These are phyloP conservation scores for Teratosphaeria nubilosa DNA, from an alignment of 2,329 filamentous ascomycete species.

Conservation along the genomic window DNA sequence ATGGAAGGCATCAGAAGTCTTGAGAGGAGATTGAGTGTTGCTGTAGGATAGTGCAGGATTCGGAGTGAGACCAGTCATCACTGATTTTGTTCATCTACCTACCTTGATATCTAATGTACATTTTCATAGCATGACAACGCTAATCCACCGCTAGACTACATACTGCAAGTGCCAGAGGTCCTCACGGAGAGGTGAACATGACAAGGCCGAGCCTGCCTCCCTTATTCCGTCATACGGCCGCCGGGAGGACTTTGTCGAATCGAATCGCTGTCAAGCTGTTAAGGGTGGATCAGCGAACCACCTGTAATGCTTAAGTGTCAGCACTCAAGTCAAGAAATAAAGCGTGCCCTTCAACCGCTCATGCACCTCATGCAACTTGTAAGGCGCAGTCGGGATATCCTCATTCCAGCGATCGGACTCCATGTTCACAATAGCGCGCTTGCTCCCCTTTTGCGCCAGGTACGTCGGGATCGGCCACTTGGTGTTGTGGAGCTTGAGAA, in stretches of 20 bases:
- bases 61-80: neutral
- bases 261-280: neutral
- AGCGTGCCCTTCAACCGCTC: neutral
- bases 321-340: neutral
- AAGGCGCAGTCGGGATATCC: neutral
- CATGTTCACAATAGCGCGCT: slow-evolving; percentile 6
- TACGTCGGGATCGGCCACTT: slow-evolving; percentile 8
- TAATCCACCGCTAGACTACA: neutral
- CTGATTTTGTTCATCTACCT: neutral
- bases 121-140: neutral
- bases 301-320: neutral
- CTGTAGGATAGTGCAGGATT: neutral
- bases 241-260: neutral
- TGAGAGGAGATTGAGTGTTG: slow-evolving; percentile 2
- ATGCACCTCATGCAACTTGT: slow-evolving; percentile 1
- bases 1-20: slow-evolving; percentile 26
- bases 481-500: slow-evolving; percentile 4
- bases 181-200: neutral
- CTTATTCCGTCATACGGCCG: neutral
- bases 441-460: slow-evolving; percentile 5
- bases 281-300: neutral
- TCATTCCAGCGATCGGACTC: neutral
- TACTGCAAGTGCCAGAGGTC: neutral
- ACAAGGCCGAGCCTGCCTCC: neutral
- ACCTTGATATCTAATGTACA: neutral